Percentiles rank a stretch among this genome's conserved stretches.
Evolutionary conservation across 371 early-diverging fungal genomes (phyloP).

Genomic region (Mortierella sp.): DNA sequence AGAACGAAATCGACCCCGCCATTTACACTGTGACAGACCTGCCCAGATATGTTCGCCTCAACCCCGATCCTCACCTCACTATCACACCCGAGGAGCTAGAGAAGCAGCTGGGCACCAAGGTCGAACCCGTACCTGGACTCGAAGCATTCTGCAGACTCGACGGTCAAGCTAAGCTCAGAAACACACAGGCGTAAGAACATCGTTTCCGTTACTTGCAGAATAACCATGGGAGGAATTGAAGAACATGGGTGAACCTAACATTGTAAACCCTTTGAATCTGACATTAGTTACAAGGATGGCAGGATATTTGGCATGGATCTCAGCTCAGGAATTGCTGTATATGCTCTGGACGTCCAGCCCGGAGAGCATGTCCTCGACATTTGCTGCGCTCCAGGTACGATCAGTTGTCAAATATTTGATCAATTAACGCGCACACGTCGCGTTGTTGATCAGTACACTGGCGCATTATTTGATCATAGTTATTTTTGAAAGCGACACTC

Average conservation of each 20-base stretch:
- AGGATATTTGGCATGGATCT: constrained; percentile 88
- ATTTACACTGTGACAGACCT: constrained; percentile 72
- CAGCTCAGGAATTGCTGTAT: constrained; percentile 83
- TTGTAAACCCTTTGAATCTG: too few relatives aligned
- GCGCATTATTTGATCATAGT: not conserved
- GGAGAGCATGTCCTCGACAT: constrained; percentile 85
- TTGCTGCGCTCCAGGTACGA: constrained; percentile 77
- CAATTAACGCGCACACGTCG: not conserved
- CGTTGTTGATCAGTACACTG: not conserved
- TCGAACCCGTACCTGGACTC: constrained; percentile 50
- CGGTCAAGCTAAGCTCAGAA: constrained; percentile 37
- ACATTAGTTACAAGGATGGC: constrained; percentile 46
- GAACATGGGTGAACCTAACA: too few relatives aligned
- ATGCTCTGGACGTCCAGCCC: constrained; percentile 71
- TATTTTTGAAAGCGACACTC: not conserved
- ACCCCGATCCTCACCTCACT: constrained; percentile 60
- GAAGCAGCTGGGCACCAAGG: constrained; percentile 58
- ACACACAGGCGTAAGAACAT: constrained; percentile 45
- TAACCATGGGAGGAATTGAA: too few relatives aligned
- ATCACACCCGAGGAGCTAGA: constrained; percentile 62
- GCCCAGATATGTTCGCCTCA: constrained; percentile 82
- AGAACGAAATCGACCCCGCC: constrained; percentile 75
- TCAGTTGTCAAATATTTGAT: not conserved
- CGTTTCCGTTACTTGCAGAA: not conserved
- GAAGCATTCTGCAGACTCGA: constrained; percentile 46